phyloP scores from a whole-genome alignment of 2,329 filamentous ascomycete species.

The Parascedosporium putredinis region DNA sequence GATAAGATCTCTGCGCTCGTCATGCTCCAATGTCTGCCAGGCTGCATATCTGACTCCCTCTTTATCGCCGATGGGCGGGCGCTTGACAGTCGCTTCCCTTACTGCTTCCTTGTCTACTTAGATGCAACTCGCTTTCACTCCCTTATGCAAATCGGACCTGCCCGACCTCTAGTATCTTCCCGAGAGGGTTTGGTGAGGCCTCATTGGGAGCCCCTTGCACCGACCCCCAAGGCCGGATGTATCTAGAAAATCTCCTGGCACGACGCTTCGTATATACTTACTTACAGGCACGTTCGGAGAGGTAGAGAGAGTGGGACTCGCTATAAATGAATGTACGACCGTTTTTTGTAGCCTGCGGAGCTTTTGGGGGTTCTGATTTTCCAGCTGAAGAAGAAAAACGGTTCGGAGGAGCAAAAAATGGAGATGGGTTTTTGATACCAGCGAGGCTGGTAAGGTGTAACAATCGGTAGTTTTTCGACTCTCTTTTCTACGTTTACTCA shows the following conservation, averaged over 20 bases:
- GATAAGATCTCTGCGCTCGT: too few species aligned
- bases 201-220: too few species aligned
- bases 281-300: not conserved
- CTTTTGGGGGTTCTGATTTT: not conserved
- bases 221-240: too few species aligned
- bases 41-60: too few species aligned
- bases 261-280: not conserved
- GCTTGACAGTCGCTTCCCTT: too few species aligned
- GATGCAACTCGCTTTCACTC: too few species aligned
- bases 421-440: not conserved
- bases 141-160: too few species aligned
- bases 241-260: not conserved
- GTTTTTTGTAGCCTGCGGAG: not conserved
- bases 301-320: not conserved
- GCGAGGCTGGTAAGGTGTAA: constrained; percentile 2
- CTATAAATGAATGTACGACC: not conserved
- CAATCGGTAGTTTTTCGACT: not conserved
- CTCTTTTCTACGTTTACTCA: constrained; percentile 3
- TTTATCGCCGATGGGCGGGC: too few species aligned
- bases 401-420: not conserved
- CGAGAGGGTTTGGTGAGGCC: too few species aligned
- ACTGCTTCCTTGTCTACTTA: too few species aligned
- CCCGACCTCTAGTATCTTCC: too few species aligned
- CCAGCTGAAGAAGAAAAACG: not conserved
- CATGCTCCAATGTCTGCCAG: too few species aligned